These are phyloP conservation scores for Betula pendula DNA, from an alignment of 306 rosid genomes.

Conservation along the genomic window DNA sequence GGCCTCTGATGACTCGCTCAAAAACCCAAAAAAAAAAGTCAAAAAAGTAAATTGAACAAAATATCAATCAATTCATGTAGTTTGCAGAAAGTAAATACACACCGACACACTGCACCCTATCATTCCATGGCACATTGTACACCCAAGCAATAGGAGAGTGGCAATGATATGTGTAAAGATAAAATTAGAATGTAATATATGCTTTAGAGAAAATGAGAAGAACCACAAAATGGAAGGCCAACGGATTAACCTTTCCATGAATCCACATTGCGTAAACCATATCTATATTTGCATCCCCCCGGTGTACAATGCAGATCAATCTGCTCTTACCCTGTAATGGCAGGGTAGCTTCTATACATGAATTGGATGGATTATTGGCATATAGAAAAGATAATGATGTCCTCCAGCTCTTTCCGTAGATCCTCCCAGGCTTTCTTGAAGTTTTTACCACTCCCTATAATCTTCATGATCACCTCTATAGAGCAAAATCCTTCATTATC, in stretches of 20 bases:
- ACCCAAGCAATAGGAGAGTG: constrained; percentile 16
- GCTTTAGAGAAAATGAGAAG: constrained; percentile 35
- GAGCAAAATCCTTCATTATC: constrained; percentile 40
- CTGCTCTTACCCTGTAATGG: constrained; percentile 78
- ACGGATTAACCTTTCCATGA: constrained; percentile 42
- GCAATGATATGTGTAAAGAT: constrained; percentile 22
- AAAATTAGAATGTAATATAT: constrained; percentile 21
- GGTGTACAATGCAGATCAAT: constrained; percentile 55
- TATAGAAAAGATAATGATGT: constrained; percentile 43
- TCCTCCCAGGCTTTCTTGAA: constrained; percentile 38
- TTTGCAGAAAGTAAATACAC: constrained; percentile 10
- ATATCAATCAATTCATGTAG: background rate
- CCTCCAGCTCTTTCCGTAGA: constrained; percentile 42
- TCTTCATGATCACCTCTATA: constrained; percentile 39
- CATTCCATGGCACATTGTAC: constrained; percentile 4
- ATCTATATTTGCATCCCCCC: constrained; percentile 51
- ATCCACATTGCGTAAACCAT: constrained; percentile 50
- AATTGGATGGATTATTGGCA: constrained; percentile 69
- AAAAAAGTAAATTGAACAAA: background rate
- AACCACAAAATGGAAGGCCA: constrained; percentile 26
- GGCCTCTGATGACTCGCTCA: too few species aligned
- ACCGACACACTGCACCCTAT: background rate
- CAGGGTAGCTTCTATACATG: constrained; percentile 94
- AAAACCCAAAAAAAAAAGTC: background rate
- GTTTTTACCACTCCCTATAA: constrained; percentile 35